Evolutionary conservation across 2,329 filamentous ascomycete genomes (phyloP).

Genomic region (Westerdykella ornata): DNA sequence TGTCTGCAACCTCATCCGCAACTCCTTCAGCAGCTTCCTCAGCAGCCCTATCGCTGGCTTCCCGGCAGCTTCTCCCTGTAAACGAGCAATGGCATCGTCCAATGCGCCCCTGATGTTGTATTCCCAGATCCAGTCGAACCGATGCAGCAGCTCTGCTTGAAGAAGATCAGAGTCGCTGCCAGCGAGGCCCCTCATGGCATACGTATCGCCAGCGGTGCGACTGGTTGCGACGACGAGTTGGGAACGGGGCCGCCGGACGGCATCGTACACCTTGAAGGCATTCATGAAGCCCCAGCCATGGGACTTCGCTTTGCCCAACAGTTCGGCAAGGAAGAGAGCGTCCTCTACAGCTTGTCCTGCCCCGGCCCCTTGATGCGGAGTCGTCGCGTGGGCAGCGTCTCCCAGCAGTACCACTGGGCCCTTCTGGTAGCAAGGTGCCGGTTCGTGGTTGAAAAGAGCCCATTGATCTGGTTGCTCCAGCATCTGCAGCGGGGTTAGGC

Average conservation of each 20-base stretch:
- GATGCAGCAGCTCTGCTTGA: background rate
- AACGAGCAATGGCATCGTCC: background rate
- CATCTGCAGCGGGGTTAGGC: constrained; percentile 15
- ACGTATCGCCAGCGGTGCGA: constrained; percentile 18
- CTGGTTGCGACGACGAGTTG: constrained; percentile 27
- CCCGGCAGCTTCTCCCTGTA: background rate
- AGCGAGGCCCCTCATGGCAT: constrained; percentile 1
- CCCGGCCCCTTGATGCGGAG: constrained; percentile 51
- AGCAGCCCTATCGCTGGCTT: too few species aligned
- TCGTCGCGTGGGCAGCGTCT: constrained; percentile 52
- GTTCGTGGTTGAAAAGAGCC: constrained; percentile 51
- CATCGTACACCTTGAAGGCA: constrained; percentile 26
- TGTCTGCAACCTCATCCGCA: too few species aligned
- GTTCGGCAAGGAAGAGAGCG: constrained; percentile 25
- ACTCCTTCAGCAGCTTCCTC: too few species aligned
- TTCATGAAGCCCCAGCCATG: constrained; percentile 6
- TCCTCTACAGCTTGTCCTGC: constrained; percentile 54
- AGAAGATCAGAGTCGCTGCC: background rate
- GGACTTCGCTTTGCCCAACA: constrained; percentile 24
- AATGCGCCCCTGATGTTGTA: background rate
- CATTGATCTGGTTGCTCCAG: constrained; percentile 42
- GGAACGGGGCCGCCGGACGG: constrained; percentile 22
- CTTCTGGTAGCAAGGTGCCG: constrained; percentile 41
- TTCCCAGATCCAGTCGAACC: constrained; percentile 2
- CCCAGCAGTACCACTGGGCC: constrained; percentile 47